Percentiles rank a stretch among this genome's conserved stretches.
Evolutionary conservation across 2,329 filamentous ascomycete genomes (phyloP).

Genomic region (Fusarium pilosicola): DNA sequence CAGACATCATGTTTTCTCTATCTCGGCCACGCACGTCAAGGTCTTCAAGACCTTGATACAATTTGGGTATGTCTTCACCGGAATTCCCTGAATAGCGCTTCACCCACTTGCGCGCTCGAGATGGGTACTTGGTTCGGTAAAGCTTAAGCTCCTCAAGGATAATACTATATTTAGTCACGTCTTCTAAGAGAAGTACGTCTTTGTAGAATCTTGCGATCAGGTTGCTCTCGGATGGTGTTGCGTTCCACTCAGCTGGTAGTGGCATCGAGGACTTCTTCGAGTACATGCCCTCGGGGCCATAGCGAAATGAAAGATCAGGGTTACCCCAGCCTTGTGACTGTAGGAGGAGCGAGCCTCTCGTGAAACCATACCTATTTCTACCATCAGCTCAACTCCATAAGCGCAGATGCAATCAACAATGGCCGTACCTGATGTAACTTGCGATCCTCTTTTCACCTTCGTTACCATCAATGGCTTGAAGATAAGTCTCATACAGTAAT

Average conservation of each 20-base stretch:
- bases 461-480: fast-evolving
- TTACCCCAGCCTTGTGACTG: background rate
- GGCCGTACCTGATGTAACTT: background rate
- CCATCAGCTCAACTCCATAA: background rate
- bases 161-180: background rate
- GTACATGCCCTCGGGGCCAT: background rate
- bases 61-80: too few relatives aligned
- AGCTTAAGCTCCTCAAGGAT: too few relatives aligned
- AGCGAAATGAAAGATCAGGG: background rate
- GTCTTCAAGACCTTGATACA: background rate
- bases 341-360: background rate
- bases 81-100: too few relatives aligned
- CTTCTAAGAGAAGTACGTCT: background rate
- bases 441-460: background rate
- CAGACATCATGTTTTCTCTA: background rate
- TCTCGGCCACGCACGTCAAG: background rate
- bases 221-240: background rate
- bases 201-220: background rate
- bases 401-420: too few relatives aligned
- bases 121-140: too few relatives aligned
- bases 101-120: too few relatives aligned
- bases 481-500: background rate
- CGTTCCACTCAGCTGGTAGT: background rate
- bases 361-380: background rate
- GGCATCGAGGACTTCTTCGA: background rate